These are phyloP conservation scores for Bondarzewia mesenterica DNA, from an alignment of 1,284 basidiomycete genomes.

Conservation along the genomic window DNA sequence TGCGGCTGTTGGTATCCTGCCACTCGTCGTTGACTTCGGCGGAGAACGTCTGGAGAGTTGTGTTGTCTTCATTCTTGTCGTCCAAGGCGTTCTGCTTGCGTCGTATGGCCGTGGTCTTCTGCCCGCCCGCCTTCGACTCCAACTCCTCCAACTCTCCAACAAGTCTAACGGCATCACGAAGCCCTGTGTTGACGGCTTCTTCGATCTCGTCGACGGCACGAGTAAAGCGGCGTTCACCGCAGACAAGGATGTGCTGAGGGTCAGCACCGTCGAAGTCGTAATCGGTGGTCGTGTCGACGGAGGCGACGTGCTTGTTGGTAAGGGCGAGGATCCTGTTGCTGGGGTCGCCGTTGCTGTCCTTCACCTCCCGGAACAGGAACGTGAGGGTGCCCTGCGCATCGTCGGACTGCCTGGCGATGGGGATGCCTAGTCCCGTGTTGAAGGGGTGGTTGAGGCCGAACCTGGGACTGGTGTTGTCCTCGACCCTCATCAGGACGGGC, in stretches of 20 bases:
- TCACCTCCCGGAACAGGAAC: constrained; percentile 17
- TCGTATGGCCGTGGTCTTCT: constrained; percentile 15
- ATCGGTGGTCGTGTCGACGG: constrained; percentile 21
- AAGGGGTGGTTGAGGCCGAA: constrained; percentile 20
- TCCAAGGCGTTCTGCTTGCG: constrained; percentile 10
- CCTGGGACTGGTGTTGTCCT: constrained; percentile 15
- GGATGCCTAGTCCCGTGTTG: constrained; percentile 18
- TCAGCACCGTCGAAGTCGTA: constrained; percentile 24
- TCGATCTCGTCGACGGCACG: constrained; percentile 6
- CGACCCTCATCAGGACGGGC: constrained; percentile 20
- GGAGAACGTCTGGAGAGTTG: constrained; percentile 16
- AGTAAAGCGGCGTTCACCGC: constrained; percentile 10
- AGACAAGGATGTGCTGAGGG: constrained; percentile 24
- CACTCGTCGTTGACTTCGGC: constrained; percentile 15
- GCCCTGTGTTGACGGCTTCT: not conserved
- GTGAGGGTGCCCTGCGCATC: constrained; percentile 16
- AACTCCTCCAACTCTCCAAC: constrained; percentile 8
- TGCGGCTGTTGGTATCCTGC: constrained; percentile 16
- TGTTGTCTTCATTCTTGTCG: constrained; percentile 13
- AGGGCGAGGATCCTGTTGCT: constrained; percentile 20
- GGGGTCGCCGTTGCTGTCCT: constrained; percentile 15
- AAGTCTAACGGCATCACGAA: constrained; percentile 15
- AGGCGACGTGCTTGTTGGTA: constrained; percentile 20
- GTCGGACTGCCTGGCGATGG: constrained; percentile 19
- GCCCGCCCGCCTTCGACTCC: constrained; percentile 14